Percentiles rank a stretch among this genome's conserved stretches.
Evolutionary conservation across 176 grass and related monocot species (phyloP).

Genomic region (Carex pumila): DNA sequence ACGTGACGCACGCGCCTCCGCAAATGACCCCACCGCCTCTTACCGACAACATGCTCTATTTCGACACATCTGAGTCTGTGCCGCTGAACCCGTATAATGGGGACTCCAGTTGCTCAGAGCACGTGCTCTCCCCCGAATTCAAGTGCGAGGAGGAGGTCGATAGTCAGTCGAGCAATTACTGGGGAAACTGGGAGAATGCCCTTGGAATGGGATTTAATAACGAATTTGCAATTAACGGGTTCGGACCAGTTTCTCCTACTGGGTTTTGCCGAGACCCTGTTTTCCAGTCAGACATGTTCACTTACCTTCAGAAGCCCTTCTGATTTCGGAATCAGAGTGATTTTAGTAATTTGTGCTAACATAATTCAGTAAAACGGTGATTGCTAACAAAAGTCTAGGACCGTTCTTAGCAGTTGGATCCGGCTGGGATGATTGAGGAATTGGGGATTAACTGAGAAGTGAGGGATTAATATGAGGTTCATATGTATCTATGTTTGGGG

Average conservation of each 20-base stretch:
- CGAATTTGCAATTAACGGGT: conserved; percentile 1
- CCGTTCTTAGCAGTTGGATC: not conserved
- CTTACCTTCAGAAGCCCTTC: conserved; percentile 49
- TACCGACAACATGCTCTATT: conserved; percentile 41
- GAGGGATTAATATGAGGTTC: not conserved
- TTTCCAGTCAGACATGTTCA: conserved; percentile 44
- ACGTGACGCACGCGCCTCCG: not conserved
- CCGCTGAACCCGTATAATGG: conserved; percentile 30
- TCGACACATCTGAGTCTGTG: conserved; percentile 42
- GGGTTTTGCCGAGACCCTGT: conserved; percentile 25
- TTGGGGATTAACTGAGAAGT: not conserved
- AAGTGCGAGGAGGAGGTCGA: conserved; percentile 48
- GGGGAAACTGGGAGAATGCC: conserved; percentile 19
- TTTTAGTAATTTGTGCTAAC: conserved; percentile 11
- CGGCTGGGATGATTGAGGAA: not conserved
- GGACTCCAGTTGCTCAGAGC: conserved; percentile 70
- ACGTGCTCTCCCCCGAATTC: conserved; percentile 60
- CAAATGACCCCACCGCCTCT: not conserved
- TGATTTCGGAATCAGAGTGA: not conserved
- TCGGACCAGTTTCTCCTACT: conserved; percentile 27
- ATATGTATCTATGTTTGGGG: not conserved
- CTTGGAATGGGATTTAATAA: conserved; percentile 27
- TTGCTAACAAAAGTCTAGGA: not conserved
- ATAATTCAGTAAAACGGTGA: not conserved
- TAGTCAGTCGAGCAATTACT: conserved; percentile 38